Evolutionary conservation across 116 monocot genomes (phyloP).

Genomic region (Cymodocea nodosa): DNA sequence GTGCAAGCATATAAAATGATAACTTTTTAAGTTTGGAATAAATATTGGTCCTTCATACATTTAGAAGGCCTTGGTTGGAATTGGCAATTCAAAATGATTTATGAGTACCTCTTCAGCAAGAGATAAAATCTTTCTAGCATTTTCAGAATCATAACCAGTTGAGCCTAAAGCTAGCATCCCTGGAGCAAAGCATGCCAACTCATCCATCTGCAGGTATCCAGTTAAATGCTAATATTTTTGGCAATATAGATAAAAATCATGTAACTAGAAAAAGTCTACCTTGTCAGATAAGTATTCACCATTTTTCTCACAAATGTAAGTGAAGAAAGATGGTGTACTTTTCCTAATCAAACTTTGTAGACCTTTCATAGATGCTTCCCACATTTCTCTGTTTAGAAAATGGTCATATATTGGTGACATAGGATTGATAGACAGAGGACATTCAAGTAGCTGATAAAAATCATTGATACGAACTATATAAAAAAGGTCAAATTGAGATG

Average conservation of each 20-base stretch:
- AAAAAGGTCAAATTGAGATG: not conserved
- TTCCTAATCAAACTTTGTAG: conserved; percentile 55
- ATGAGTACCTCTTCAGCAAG: conserved; percentile 67
- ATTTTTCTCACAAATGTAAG: conserved; percentile 81
- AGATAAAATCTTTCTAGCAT: conserved; percentile 47
- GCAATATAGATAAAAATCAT: not conserved
- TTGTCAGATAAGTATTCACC: conserved; percentile 63
- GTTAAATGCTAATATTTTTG: not conserved
- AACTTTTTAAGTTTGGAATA: too few species aligned
- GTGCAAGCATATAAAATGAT: too few species aligned
- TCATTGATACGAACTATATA: too few species aligned
- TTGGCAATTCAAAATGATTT: not conserved
- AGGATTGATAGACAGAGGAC: too few species aligned
- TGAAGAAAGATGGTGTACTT: conserved; percentile 79
- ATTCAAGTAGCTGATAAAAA: too few species aligned
- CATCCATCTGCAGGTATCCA: conserved; percentile 70
- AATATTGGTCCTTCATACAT: too few species aligned
- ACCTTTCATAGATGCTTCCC: conserved; percentile 93
- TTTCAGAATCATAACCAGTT: conserved; percentile 59
- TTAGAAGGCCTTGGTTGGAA: too few species aligned
- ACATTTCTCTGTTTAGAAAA: conserved; percentile 61
- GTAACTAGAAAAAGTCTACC: conserved; percentile 19
- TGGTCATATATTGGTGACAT: too few species aligned
- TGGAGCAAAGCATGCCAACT: conserved; percentile 87
- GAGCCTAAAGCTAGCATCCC: conserved; percentile 91